These are phyloP conservation scores for Silene vulgaris DNA, from an alignment of 179 eudicot species.

Conservation along the genomic window DNA sequence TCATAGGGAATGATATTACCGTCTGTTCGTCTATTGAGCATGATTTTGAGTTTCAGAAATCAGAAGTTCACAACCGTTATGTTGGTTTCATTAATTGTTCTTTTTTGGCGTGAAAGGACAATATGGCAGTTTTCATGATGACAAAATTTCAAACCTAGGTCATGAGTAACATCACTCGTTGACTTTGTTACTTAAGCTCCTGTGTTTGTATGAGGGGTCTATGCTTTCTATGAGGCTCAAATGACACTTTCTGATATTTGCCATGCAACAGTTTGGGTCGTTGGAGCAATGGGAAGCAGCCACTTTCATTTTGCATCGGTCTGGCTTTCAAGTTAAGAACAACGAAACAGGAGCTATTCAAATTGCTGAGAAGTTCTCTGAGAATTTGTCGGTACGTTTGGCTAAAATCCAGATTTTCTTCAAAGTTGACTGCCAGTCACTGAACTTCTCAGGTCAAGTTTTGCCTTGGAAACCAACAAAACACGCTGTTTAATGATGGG, in stretches of 20 bases:
- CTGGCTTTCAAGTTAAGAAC: slow-evolving; percentile 66
- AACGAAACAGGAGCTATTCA: slow-evolving; percentile 41
- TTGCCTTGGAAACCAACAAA: background rate
- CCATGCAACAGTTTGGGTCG: slow-evolving; percentile 54
- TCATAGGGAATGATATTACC: background rate
- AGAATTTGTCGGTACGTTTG: slow-evolving; percentile 58
- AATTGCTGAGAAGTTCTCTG: slow-evolving; percentile 63
- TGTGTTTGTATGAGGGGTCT: slow-evolving; percentile 2
- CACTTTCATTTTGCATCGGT: slow-evolving; percentile 52
- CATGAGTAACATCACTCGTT: background rate
- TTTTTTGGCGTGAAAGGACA: too few relatives aligned
- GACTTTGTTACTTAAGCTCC: background rate
- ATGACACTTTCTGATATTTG: slow-evolving; percentile 11
- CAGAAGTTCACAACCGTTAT: too few relatives aligned
- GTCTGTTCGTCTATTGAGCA: background rate
- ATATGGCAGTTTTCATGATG: too few relatives aligned
- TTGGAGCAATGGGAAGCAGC: slow-evolving; percentile 74
- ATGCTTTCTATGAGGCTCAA: slow-evolving; percentile 11
- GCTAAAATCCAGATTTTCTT: background rate
- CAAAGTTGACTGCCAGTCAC: background rate
- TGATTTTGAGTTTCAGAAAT: background rate
- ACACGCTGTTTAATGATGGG: background rate
- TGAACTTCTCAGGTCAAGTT: background rate
- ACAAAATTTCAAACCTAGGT: too few relatives aligned
- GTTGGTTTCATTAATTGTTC: too few relatives aligned